phyloP scores from a whole-genome alignment of 768 basidiomycete genomes.

The Trametes coccinea region DNA sequence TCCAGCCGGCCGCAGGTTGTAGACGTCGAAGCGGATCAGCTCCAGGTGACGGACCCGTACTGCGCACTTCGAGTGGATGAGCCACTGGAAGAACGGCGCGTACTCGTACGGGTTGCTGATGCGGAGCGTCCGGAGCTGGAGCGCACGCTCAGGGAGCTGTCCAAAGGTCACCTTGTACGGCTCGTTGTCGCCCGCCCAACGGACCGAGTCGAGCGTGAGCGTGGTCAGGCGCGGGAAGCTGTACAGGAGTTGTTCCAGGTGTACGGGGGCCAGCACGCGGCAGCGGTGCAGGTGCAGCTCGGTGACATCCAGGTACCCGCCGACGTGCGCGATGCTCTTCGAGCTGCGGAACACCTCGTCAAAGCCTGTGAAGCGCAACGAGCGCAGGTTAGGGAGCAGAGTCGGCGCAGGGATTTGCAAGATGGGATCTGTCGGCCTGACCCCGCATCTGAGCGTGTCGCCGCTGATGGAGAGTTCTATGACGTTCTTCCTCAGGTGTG shows the following conservation, averaged over 20 bases:
- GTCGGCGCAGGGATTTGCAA: background rate
- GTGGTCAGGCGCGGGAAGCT: background rate
- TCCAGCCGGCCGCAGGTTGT: background rate
- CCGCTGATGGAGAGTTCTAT: background rate
- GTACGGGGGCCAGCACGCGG: background rate
- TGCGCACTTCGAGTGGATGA: background rate
- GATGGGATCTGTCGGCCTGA: background rate
- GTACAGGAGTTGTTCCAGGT: background rate
- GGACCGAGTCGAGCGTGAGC: slow-evolving; percentile 5
- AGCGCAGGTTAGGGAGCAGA: background rate
- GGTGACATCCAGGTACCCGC: background rate
- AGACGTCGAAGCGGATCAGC: background rate
- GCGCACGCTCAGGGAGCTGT: background rate
- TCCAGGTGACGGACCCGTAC: background rate
- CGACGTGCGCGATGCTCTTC: background rate
- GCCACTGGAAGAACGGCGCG: slow-evolving; percentile 3
- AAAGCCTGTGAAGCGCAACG: slow-evolving; percentile 2
- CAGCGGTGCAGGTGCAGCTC: slow-evolving; percentile 8
- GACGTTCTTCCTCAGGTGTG: background rate
- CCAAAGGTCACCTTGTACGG: background rate
- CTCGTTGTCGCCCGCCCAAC: slow-evolving; percentile 1
- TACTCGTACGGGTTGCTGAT: slow-evolving; percentile 11
- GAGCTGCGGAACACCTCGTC: background rate
- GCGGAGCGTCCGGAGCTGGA: background rate
- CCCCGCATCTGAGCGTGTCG: background rate